These are phyloP conservation scores for Sanghuangporus weigelae DNA, from an alignment of 1,284 basidiomycete species.

Conservation along the genomic window DNA sequence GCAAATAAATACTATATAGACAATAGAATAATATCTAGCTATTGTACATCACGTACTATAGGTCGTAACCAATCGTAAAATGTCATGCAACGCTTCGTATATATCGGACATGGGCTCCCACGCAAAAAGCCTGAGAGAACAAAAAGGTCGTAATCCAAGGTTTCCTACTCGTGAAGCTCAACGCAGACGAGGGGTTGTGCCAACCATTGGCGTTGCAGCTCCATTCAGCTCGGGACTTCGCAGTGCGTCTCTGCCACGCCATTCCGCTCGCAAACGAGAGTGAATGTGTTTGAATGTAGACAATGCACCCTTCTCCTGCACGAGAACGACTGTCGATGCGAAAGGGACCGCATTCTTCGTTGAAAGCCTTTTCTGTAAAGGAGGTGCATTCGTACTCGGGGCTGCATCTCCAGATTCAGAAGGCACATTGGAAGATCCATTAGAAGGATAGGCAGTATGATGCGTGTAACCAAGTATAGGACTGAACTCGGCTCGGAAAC, in stretches of 20 bases:
- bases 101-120: not conserved
- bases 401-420: not conserved
- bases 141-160: not conserved
- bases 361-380: constrained; percentile 1
- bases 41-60: not conserved
- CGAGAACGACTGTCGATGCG: constrained; percentile 54
- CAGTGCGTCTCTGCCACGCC: constrained; percentile 31
- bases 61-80: not conserved
- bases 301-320: constrained; percentile 86
- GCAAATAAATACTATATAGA: not conserved
- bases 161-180: not conserved
- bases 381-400: constrained; percentile 14
- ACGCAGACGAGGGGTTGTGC: constrained; percentile 6
- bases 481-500: constrained; percentile 56
- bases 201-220: constrained; percentile 8
- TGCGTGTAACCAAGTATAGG: constrained; percentile 20
- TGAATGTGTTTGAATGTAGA: constrained; percentile 77
- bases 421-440: constrained; percentile 15
- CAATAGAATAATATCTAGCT: not conserved
- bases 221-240: constrained; percentile 7
- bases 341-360: constrained; percentile 20
- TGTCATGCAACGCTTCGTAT: not conserved
- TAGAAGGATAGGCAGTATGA: constrained; percentile 5
- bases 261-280: constrained; percentile 63
- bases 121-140: not conserved